These are phyloP conservation scores for Tuctoria greenei DNA, from an alignment of 176 grass and related monocot genomes.

Conservation along the genomic window DNA sequence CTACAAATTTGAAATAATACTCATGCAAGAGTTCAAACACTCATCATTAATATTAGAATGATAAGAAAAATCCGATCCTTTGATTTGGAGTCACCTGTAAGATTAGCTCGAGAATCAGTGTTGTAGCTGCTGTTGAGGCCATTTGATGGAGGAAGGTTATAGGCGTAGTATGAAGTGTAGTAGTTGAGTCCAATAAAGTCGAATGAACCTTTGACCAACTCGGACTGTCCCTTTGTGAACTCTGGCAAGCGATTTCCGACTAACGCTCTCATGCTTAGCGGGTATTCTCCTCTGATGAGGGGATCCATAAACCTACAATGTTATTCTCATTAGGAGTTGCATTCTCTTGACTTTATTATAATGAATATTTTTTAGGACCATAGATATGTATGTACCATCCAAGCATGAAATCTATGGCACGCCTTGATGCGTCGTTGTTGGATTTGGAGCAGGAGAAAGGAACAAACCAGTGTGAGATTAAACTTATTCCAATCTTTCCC, in stretches of 20 bases:
- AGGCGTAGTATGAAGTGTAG: slow-evolving; percentile 44
- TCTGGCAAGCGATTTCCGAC: slow-evolving; percentile 48
- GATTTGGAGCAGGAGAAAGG: slow-evolving; percentile 50
- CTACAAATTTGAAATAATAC: not conserved
- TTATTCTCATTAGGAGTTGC: not conserved
- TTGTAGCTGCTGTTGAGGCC: slow-evolving; percentile 40
- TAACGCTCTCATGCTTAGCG: slow-evolving; percentile 39
- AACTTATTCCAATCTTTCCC: slow-evolving; percentile 58
- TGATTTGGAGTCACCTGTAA: slow-evolving; percentile 3
- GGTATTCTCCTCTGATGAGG: slow-evolving; percentile 50
- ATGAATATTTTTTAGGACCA: not conserved
- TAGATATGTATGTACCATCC: slow-evolving; percentile 59
- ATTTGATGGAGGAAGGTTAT: slow-evolving; percentile 34
- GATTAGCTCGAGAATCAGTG: slow-evolving; percentile 40
- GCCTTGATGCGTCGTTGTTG: slow-evolving; percentile 41
- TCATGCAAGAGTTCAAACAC: not conserved
- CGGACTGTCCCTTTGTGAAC: slow-evolving; percentile 51
- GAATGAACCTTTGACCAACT: slow-evolving; percentile 48
- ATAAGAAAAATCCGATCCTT: not conserved
- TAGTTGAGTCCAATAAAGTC: slow-evolving; percentile 80
- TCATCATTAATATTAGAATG: not conserved
- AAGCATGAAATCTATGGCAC: slow-evolving; percentile 58
- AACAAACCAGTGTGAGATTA: slow-evolving; percentile 51
- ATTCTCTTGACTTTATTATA: not conserved
- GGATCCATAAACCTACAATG: slow-evolving; percentile 53